These are phyloP conservation scores for Cryptococcus sp. DNA, from an alignment of 1,284 basidiomycete species.

Conservation along the genomic window DNA sequence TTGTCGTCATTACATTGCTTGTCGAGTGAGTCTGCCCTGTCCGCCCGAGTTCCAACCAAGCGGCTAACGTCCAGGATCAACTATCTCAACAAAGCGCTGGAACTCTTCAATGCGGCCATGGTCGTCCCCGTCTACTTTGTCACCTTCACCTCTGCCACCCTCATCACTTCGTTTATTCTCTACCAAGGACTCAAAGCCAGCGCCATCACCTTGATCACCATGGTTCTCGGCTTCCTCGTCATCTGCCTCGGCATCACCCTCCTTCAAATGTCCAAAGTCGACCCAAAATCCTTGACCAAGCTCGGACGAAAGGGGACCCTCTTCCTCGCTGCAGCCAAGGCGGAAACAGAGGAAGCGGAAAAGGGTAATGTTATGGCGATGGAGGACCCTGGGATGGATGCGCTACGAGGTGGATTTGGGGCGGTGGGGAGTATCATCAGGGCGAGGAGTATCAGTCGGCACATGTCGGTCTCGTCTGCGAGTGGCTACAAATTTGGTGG, in stretches of 20 bases:
- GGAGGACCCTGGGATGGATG: slow-evolving; percentile 68
- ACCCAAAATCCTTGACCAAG: slow-evolving; percentile 52
- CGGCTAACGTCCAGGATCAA: slow-evolving; percentile 59
- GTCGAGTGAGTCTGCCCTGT: slow-evolving; percentile 23
- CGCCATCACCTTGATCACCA: slow-evolving; percentile 70
- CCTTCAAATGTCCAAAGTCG: slow-evolving; percentile 84
- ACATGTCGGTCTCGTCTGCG: slow-evolving; percentile 26
- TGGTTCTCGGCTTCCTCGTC: slow-evolving; percentile 78
- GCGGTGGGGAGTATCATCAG: slow-evolving; percentile 83
- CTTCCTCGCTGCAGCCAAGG: slow-evolving; percentile 68
- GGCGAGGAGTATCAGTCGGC: slow-evolving; percentile 52
- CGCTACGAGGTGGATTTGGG: slow-evolving; percentile 82
- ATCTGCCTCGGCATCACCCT: slow-evolving; percentile 71
- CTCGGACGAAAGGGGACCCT: slow-evolving; percentile 82
- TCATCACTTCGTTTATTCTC: slow-evolving; percentile 79
- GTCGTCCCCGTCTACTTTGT: slow-evolving; percentile 64
- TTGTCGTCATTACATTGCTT: slow-evolving; percentile 71
- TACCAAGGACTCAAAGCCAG: slow-evolving; percentile 84
- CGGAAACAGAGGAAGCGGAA: slow-evolving; percentile 55
- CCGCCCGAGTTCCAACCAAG: neutral
- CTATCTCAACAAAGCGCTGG: slow-evolving; percentile 93
- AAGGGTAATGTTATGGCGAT: slow-evolving; percentile 42
- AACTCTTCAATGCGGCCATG: slow-evolving; percentile 86
- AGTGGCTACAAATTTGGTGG: slow-evolving; percentile 8
- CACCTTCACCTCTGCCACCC: slow-evolving; percentile 74